These are phyloP conservation scores for Limnanthes douglasii DNA, from an alignment of 345 rosid genomes.

Conservation along the genomic window DNA sequence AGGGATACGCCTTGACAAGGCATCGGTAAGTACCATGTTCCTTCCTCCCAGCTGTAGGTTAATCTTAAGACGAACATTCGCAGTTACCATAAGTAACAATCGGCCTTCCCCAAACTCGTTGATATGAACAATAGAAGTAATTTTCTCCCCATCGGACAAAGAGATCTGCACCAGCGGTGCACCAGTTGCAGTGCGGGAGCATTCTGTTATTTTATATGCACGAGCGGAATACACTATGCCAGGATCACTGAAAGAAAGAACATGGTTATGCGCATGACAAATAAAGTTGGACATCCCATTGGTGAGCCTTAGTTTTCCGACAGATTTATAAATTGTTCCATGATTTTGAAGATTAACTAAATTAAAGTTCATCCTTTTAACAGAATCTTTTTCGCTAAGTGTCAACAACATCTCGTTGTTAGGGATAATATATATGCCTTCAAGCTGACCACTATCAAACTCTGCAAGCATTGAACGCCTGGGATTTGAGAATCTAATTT, in stretches of 20 bases:
- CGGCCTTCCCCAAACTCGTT: slow-evolving; percentile 69
- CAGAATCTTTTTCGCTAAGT: slow-evolving; percentile 86
- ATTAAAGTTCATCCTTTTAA: slow-evolving; percentile 81
- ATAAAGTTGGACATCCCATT: slow-evolving; percentile 93
- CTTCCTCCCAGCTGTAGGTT: too few species aligned
- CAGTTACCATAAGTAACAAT: slow-evolving; percentile 83
- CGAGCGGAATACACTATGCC: slow-evolving; percentile 91
- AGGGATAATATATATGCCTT: slow-evolving; percentile 83
- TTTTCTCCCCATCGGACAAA: slow-evolving; percentile 83
- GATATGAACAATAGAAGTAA: slow-evolving; percentile 91
- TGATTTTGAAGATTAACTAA: slow-evolving; percentile 90
- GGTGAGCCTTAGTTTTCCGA: slow-evolving; percentile 76
- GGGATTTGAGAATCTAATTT: slow-evolving; percentile 56
- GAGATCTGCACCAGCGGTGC: slow-evolving; percentile 91
- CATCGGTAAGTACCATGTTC: too few species aligned
- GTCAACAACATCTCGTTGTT: slow-evolving; percentile 92
- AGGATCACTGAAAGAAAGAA: slow-evolving; percentile 75
- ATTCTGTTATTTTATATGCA: slow-evolving; percentile 91
- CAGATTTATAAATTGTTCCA: slow-evolving; percentile 93
- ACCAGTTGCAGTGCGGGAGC: slow-evolving; percentile 82
- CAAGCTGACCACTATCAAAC: slow-evolving; percentile 70
- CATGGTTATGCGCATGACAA: slow-evolving; percentile 85
- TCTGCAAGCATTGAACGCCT: slow-evolving; percentile 76
- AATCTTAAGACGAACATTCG: slow-evolving; percentile 92
- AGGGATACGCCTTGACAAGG: too few species aligned